Evolutionary conservation across 305 asterid genomes (phyloP).

Genomic region (Plantago rigida): DNA sequence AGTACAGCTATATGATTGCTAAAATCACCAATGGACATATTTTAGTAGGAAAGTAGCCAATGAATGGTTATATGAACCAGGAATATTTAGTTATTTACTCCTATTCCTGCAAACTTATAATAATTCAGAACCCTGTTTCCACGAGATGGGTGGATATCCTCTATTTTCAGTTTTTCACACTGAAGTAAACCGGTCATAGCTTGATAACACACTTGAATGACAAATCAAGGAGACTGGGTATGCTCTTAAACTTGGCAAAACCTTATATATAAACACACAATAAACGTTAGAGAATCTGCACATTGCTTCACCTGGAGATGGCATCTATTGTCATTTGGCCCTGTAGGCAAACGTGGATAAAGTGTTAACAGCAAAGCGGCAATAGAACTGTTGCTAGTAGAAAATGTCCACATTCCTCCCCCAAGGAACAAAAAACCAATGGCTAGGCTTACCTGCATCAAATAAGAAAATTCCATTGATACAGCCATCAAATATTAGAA

Average conservation of each 20-base stretch:
- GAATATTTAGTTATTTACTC: too few species aligned
- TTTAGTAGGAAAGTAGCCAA: too few species aligned
- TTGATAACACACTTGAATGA: too few species aligned
- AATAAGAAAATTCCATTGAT: conserved; percentile 20
- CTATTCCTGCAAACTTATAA: too few species aligned
- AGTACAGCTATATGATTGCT: too few species aligned
- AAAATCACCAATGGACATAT: too few species aligned
- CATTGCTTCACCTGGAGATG: conserved; percentile 81
- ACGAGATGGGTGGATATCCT: too few species aligned
- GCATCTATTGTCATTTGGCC: conserved; percentile 96
- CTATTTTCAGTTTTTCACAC: too few species aligned
- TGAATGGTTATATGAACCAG: too few species aligned
- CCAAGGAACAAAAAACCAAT: conserved; percentile 94
- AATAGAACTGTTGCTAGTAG: conserved; percentile 77
- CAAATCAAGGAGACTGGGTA: too few species aligned
- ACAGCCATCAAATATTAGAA: conserved; percentile 11
- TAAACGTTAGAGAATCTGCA: conserved; percentile 2
- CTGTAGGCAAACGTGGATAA: conserved; percentile 89
- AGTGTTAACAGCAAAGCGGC: conserved; percentile 83
- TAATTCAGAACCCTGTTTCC: too few species aligned
- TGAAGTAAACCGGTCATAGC: too few species aligned
- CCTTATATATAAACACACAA: background rate
- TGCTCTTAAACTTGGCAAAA: background rate
- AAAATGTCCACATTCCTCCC: conserved; percentile 88
- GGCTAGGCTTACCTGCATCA: conserved; percentile 77